Base-by-base conservation (phyloP, 2,329 filamentous ascomycete genomes). In the Phoma sp. region DNA sequence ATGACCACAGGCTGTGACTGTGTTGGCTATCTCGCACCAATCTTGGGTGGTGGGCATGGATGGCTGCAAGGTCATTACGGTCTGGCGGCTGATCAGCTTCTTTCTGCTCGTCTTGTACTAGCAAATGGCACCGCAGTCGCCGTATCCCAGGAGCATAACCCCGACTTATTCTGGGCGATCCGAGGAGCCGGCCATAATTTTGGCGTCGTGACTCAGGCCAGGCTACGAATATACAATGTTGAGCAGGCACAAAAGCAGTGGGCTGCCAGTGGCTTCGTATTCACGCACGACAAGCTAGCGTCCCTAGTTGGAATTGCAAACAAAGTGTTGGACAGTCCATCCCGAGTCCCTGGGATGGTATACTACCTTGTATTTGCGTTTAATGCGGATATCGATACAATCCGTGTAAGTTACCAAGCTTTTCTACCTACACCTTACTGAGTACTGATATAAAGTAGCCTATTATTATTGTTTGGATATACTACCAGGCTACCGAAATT, bases 21-120 rank as follows among this genome's bases (percentile, higher is more conserved):
- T 18, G 61, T 63, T 12, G 84, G 85, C 2, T 81, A 87, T 12
- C 82, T 83, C 1, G 84, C 82, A 0, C 75, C 86, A 5, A 80
- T 81, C 0, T 75, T 87, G 1, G 83, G 83, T 10, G 84, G 84
- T 21, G 84, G 84, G 0, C 84, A 83, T 58, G 83, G 85, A 4
- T 79, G 80, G 72, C 71, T 87, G 11, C 80, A 79, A 42, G 81
- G 82, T 0, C 71, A 74, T 15, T 75, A 84, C 40, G 69, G 69
- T 3, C 59, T 68, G 1, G 57, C 60, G n/a, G 42, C 59, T 11
- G 69, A 72, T 30, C 55, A 67, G 14, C 48, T 72, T 7, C 25
- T 71, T 4, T 65, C 62, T 1, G 58, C 61, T 17, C 57, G 60
- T 9, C 42, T 81, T 30, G 77, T 80, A 5, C 69, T 81, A n/a